Base-by-base conservation (phyloP, 805 yeast species). In the Myxozyma melibiosi region DNA sequence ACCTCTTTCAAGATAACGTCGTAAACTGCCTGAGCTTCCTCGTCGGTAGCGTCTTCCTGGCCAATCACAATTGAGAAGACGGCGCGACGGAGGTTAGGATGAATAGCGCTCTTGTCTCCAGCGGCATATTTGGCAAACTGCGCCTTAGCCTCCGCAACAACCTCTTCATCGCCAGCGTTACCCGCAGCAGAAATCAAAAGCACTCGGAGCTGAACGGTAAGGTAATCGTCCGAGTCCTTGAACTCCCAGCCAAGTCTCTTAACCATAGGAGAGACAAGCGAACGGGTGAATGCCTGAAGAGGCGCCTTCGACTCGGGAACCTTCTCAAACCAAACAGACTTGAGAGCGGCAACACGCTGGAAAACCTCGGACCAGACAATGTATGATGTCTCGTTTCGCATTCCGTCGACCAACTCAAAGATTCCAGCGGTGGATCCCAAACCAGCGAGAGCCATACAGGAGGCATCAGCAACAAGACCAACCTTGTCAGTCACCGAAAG, bases 391-490 rank as follows among this genome's bases (percentile, higher is more conserved):
- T 65, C 64, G 20, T 30, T 50, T 30, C 47, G 44, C 88, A 90
- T 84, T 16, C 78, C 75, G 54, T 80, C 77, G 41, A 85, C 78
- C 68, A 86, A 79, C 59, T 76, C 74, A 64, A 86, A 79, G 67
- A 85, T 78, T 65, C 78, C 83, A 3, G 82, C 75, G 33, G 90
- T 81, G 25, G 84, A 75, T 54, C 85, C 81, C 65, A 80, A 79
- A 30, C 94, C 94, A 18, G 92, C 83, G 27, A 84, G 74, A 4
- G 92, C 82, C 64, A 86, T 77, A 7, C 89, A 80, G 51, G 80
- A 82, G 18, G 88, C 88, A 73, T 88, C 95, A n/a, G 91, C 86
- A 46, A 87, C 86, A 65, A 86, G 78, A 41, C 91, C 92, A 54
- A 85, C 83, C 72, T 89, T 82, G 72, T 88, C 95, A 69, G 85